phyloP scores from a whole-genome alignment of 371 early-diverging fungal genomes.

The Mortierella sp. region DNA sequence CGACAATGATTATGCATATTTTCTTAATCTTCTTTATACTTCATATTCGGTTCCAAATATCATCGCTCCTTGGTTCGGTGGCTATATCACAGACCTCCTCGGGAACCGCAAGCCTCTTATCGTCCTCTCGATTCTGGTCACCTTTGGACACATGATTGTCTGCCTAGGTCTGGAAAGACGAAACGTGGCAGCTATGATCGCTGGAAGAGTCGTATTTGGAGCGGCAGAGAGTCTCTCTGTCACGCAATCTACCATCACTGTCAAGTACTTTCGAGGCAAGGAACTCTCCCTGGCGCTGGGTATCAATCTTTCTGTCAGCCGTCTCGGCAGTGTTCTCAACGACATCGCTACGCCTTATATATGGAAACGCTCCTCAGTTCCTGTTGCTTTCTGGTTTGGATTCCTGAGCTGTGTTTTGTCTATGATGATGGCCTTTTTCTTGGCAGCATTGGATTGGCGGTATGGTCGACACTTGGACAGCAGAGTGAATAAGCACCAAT shows the following conservation, averaged over 20 bases:
- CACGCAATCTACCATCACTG: constrained; percentile 57
- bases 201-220: constrained; percentile 65
- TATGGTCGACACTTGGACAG: too few species aligned
- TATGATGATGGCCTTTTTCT: too few species aligned
- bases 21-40: constrained; percentile 59
- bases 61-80: constrained; percentile 65
- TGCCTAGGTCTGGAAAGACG: constrained; percentile 59
- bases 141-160: constrained; percentile 70
- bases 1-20: constrained; percentile 47
- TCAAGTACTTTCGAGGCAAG: constrained; percentile 60
- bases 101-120: constrained; percentile 56
- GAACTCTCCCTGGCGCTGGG: constrained; percentile 63
- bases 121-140: constrained; percentile 61
- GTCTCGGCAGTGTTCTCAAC: constrained; percentile 53
- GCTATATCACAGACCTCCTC: constrained; percentile 58
- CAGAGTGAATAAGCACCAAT: too few species aligned
- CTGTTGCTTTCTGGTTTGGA: too few species aligned
- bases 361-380: not conserved
- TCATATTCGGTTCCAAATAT: constrained; percentile 81
- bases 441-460: too few species aligned
- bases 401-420: too few species aligned
- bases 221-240: constrained; percentile 66
- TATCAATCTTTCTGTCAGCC: constrained; percentile 49
- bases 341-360: constrained; percentile 16
- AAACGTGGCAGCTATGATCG: constrained; percentile 52